phyloP scores from a whole-genome alignment of 2,329 filamentous ascomycete species.

The Fusarium sp. region DNA sequence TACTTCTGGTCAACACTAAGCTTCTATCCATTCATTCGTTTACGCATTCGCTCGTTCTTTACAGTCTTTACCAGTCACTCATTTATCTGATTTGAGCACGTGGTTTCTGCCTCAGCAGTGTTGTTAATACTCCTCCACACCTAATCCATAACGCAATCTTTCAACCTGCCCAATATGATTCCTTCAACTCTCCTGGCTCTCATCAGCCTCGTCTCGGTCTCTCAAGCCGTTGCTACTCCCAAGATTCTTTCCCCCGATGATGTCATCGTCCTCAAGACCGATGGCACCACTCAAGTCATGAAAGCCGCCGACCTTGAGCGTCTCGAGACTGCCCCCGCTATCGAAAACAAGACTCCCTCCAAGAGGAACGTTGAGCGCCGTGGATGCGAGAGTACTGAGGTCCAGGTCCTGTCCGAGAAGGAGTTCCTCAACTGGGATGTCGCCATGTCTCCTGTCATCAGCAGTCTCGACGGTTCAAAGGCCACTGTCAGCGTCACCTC shows the following conservation, averaged over 20 bases:
- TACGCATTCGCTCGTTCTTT: neutral
- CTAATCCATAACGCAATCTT: neutral
- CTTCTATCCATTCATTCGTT: constrained; percentile 2
- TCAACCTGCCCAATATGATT: constrained; percentile 9
- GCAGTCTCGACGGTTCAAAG: constrained; percentile 26
- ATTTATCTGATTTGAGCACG: neutral
- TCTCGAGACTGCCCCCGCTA: constrained; percentile 22
- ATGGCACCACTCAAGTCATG: constrained; percentile 35
- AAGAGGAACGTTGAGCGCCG: constrained; percentile 8
- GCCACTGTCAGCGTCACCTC: constrained; percentile 24
- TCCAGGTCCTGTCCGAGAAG: constrained; percentile 33
- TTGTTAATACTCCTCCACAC: neutral
- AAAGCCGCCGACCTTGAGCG: constrained; percentile 31
- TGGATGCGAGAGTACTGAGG: constrained; percentile 32
- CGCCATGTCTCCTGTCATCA: constrained; percentile 38
- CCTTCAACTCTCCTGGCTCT: constrained; percentile 26
- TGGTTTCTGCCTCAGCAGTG: neutral
- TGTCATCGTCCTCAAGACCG: constrained; percentile 32
- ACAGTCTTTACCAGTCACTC: constrained; percentile 9
- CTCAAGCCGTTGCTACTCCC: constrained; percentile 22
- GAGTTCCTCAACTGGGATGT: constrained; percentile 41
- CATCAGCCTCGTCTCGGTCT: constrained; percentile 27
- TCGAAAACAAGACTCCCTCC: neutral
- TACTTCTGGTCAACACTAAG: neutral
- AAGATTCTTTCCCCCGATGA: constrained; percentile 26